Conservation (phyloP, 768 basidiomycete species). For the Leccinum barrowsii region DNA sequence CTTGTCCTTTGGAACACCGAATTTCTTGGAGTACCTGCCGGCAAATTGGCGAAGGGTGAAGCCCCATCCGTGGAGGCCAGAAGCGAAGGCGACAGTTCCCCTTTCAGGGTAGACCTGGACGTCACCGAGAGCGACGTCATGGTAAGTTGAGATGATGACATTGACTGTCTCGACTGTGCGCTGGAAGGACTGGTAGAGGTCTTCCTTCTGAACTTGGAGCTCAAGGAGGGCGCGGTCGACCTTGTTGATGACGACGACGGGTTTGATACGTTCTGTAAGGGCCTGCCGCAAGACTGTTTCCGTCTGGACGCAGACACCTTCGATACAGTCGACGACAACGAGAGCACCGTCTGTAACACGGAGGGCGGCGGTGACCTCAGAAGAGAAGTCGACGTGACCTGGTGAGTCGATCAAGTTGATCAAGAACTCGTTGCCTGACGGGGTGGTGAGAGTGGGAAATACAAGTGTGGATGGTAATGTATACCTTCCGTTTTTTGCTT, state of each 20-base stretch:
- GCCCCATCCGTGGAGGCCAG: constrained; percentile 99
- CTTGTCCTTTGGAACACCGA: constrained; percentile 98
- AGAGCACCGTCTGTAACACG: constrained; percentile 99
- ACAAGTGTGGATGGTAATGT: constrained; percentile 18
- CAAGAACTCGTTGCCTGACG: constrained; percentile 87
- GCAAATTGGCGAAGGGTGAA: constrained; percentile 99
- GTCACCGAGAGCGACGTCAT: constrained; percentile 91
- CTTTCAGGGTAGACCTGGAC: constrained; percentile 98
- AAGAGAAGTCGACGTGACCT: constrained; percentile 99
- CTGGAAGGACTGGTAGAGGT: constrained; percentile 95
- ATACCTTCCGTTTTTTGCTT: constrained; percentile 92
- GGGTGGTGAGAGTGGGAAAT: neutral
- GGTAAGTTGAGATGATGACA: constrained; percentile 97
- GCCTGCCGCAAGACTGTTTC: constrained; percentile 99
- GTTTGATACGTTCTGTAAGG: constrained; percentile 97
- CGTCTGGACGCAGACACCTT: constrained; percentile 99
- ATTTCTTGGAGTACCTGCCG: constrained; percentile 91
- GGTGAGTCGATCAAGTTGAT: constrained; percentile 99
- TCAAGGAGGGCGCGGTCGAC: constrained; percentile 99
- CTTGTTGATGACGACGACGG: constrained; percentile 99
- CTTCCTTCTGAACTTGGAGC: constrained; percentile 95
- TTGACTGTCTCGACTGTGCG: constrained; percentile 98
- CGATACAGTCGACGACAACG: constrained; percentile 98
- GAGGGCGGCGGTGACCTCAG: constrained; percentile 98
- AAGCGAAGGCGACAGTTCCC: constrained; percentile 98